Evolutionary conservation across 345 rosid genomes (phyloP), one percentile per base, ranked within the genome.

Genomic region (Luvunga scandens): DNA sequence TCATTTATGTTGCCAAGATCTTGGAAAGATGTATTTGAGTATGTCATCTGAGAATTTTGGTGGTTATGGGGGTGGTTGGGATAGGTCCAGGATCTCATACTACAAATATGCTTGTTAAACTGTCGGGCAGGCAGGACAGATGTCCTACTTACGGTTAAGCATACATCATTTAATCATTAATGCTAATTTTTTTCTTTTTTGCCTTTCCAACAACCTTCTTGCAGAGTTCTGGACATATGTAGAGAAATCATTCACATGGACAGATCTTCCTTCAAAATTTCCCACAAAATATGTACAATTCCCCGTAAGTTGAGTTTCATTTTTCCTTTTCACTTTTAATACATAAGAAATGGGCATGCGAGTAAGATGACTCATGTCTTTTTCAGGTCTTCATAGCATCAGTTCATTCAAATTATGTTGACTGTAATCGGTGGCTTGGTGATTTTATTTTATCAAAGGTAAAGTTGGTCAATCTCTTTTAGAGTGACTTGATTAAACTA

Each of bases 371-470:
- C 55, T 73, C 42, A 77, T 74, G 56, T 7, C 73, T 60, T 75
- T 81, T 82, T 73, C 87, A 95, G 98, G 94, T 95, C 66, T 91
- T 93, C 86, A 90, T 94, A 77, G 97, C 99, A 80, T 91, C 99
- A 69, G 86, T 93, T 81, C 99, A 95, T 88, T 86, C 99, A 71
- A 94, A 92, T 82, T 92, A 91, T 76, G 98, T 95, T 57, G 98
- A 95, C 85, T 95, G 97, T 85, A 95, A 87, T 83, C 85, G 97
- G 71, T 94, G 99, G 99, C 93, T 94, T 82, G 98, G 98, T 69
- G 98, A 95, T 84, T 94, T 89, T 84, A 83, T 95, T 13, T 86
- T 95, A 27, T 95, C 99, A 71, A 95, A 95, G 99, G 98, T 92
- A 61, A 84, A 76, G 16, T 45, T 63, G 21, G 38, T 69, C n/a